Conservation (phyloP, 208 protist species). For the Crithidia mellificae region DNA sequence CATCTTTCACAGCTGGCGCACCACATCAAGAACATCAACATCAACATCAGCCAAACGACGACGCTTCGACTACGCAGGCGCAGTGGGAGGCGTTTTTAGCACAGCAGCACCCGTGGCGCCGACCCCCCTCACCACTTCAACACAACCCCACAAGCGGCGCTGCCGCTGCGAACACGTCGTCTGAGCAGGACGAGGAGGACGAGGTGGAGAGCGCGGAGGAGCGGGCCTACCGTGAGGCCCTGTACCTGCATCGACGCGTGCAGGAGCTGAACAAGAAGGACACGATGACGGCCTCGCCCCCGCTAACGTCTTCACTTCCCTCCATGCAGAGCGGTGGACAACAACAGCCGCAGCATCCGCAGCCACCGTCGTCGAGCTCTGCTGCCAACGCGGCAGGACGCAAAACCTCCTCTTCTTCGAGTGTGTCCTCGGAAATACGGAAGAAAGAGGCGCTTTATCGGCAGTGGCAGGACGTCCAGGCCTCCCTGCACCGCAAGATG, state of each 20-base stretch:
- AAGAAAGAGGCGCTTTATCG: conserved; percentile 6
- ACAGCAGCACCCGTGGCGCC: conserved; percentile 21
- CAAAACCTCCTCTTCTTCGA: too few species aligned
- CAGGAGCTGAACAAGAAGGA: conserved; percentile 7
- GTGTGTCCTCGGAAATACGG: background rate
- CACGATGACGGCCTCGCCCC: too few species aligned
- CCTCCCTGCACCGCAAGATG: conserved; percentile 1
- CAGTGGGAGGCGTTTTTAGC: conserved; percentile 19
- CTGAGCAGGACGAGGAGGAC: too few species aligned
- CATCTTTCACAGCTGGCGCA: too few species aligned
- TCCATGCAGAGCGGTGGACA: too few species aligned
- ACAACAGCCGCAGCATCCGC: too few species aligned
- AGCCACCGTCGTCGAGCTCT: too few species aligned
- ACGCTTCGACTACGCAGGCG: conserved; percentile 10
- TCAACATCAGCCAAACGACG: background rate
- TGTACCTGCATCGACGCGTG: conserved; percentile 33
- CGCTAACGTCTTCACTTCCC: too few species aligned
- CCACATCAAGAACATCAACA: background rate
- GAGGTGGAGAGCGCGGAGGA: conserved; percentile 18
- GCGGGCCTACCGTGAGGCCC: conserved; percentile 24
- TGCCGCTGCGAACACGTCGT: too few species aligned
- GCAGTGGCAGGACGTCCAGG: conserved; percentile 8
- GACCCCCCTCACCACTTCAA: background rate
- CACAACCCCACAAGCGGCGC: too few species aligned
- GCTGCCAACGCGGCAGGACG: too few species aligned